These are phyloP conservation scores for Inga oerstediana DNA, from an alignment of 306 rosid genomes.

Conservation along the genomic window DNA sequence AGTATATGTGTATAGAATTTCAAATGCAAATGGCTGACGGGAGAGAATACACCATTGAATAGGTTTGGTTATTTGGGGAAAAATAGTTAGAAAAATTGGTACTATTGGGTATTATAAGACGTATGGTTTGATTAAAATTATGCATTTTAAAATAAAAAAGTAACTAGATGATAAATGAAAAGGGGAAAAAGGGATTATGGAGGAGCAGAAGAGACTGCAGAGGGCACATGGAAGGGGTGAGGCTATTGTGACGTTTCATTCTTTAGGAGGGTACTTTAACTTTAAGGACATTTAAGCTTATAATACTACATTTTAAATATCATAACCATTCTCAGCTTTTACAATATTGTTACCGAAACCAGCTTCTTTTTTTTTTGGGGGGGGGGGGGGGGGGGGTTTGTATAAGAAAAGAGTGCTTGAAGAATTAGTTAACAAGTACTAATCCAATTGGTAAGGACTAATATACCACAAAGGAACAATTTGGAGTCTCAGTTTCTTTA, in stretches of 20 bases:
- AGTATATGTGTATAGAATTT: neutral
- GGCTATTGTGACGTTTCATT: conserved; percentile 17
- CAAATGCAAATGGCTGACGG: neutral
- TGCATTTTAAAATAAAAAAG: conserved; percentile 24
- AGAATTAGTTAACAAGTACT: neutral
- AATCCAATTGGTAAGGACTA: neutral
- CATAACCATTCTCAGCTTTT: conserved; percentile 22
- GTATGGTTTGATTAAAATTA: conserved; percentile 29
- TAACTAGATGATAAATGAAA: conserved; percentile 21
- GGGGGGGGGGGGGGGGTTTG: neutral
- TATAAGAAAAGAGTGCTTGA: neutral
- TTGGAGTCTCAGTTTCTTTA: neutral
- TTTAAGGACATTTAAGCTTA: neutral
- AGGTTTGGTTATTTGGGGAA: neutral
- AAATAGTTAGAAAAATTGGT: neutral
- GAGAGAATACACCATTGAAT: neutral
- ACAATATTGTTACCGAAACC: conserved; percentile 15
- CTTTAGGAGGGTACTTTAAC: neutral
- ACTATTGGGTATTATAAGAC: neutral
- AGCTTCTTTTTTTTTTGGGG: neutral
- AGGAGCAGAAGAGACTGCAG: conserved; percentile 28
- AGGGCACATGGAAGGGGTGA: conserved; percentile 38
- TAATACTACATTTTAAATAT: conserved; percentile 3
- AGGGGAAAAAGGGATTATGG: neutral
- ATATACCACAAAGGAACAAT: neutral